Conservation (phyloP, 2,329 filamentous ascomycete species). For the Phaeosphaeriaceae sp. region DNA sequence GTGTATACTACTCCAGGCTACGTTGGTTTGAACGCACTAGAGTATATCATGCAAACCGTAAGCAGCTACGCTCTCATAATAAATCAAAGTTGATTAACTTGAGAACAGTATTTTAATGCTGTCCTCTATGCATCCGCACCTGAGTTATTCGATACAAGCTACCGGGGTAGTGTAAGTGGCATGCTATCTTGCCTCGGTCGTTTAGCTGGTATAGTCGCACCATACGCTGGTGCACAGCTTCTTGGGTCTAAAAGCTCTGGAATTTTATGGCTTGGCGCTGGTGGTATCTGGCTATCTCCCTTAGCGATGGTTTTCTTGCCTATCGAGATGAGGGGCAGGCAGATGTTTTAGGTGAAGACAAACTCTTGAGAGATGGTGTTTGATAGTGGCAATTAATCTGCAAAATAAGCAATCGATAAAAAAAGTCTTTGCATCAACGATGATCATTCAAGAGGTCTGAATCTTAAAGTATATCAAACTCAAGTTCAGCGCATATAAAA, state of each 20-base stretch:
- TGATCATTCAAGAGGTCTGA: too few species aligned
- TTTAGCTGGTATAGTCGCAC: constrained; percentile 36
- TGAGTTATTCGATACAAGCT: constrained; percentile 37
- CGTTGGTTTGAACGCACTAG: constrained; percentile 37
- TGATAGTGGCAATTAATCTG: too few species aligned
- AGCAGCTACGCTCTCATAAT: background rate
- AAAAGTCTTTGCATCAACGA: too few species aligned
- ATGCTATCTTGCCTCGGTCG: constrained; percentile 39
- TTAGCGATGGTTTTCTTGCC: constrained; percentile 37
- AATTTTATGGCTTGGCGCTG: constrained; percentile 38
- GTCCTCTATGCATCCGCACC: constrained; percentile 39
- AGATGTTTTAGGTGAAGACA: constrained; percentile 33
- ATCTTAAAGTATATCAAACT: too few species aligned
- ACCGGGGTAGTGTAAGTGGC: constrained; percentile 38
- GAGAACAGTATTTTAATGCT: constrained; percentile 34
- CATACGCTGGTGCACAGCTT: constrained; percentile 34
- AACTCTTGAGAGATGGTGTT: too few species aligned
- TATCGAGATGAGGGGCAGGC: constrained; percentile 38
- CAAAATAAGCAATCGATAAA: too few species aligned
- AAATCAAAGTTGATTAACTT: background rate
- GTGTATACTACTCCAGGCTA: constrained; percentile 32
- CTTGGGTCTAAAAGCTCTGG: constrained; percentile 29
- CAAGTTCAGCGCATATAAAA: too few species aligned
- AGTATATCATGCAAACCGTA: constrained; percentile 43
- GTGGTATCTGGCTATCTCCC: constrained; percentile 38